A percentile compares a stretch with the other conserved stretches of the same genome.
phyloP scores from a whole-genome alignment of 306 rosid genomes.

The Begonia masoniana region DNA sequence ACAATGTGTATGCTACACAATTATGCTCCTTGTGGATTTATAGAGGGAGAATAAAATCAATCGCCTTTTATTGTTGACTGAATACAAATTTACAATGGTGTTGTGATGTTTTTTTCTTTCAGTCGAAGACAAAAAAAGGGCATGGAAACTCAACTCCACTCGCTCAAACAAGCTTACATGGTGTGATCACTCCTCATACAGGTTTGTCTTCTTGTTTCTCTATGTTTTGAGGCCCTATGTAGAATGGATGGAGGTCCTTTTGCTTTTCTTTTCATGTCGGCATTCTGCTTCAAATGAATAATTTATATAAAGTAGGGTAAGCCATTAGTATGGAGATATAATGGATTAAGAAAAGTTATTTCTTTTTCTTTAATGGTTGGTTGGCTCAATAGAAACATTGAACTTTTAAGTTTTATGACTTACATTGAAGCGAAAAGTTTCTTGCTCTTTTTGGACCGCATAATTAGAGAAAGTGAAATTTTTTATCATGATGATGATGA shows the following conservation, averaged over 20 bases:
- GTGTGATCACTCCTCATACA: constrained; percentile 23
- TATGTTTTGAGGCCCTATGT: not conserved
- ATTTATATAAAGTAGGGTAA: constrained; percentile 41
- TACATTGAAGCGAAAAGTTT: too few species aligned
- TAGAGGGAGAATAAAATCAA: not conserved
- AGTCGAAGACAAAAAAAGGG: constrained; percentile 85
- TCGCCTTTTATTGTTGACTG: not conserved
- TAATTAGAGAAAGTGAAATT: too few species aligned
- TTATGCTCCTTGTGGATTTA: not conserved
- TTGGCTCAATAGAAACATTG: too few species aligned
- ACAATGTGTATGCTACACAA: too few species aligned
- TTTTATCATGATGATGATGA: too few species aligned
- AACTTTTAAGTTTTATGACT: too few species aligned
- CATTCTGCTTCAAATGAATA: not conserved
- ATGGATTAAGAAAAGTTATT: too few species aligned
- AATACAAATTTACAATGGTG: not conserved
- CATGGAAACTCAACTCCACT: constrained; percentile 33
- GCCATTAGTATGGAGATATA: constrained; percentile 2
- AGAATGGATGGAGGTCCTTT: not conserved
- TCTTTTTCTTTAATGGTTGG: too few species aligned
- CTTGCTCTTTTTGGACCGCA: too few species aligned
- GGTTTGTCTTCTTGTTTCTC: constrained; percentile 29
- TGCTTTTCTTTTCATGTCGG: not conserved
- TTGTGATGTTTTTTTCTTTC: constrained; percentile 17
- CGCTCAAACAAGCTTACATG: constrained; percentile 22